Conservation (phyloP, 352 stramenopile species). For the Globisporangium alternatum region DNA sequence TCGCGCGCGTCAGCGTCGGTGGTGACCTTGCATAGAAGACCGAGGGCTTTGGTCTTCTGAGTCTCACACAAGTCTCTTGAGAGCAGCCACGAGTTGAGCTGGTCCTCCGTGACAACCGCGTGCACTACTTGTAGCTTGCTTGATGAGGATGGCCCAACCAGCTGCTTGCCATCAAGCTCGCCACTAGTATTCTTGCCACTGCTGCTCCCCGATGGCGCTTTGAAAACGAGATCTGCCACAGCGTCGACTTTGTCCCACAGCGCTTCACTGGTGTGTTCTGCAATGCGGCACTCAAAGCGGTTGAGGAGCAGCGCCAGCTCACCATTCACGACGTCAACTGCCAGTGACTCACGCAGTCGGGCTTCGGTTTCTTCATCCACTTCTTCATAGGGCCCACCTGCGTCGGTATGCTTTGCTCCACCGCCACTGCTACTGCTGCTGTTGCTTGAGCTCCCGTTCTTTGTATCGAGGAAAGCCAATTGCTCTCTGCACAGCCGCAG, state of each 20-base stretch:
- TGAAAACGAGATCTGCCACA: background rate
- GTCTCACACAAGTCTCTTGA: constrained; percentile 11
- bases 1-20: constrained; percentile 29
- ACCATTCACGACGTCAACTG: background rate
- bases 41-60: constrained; percentile 8
- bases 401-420: background rate
- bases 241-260: constrained; percentile 14
- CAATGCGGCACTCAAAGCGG: constrained; percentile 32
- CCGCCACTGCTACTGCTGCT: background rate
- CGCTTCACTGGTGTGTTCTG: constrained; percentile 26
- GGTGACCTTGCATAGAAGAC: constrained; percentile 19
- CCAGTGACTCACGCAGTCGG: constrained; percentile 8
- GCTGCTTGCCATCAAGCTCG: background rate
- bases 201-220: background rate
- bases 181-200: background rate
- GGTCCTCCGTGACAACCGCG: constrained; percentile 9
- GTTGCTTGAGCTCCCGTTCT: background rate
- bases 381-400: background rate
- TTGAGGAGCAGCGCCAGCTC: constrained; percentile 30
- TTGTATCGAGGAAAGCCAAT: background rate
- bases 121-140: constrained; percentile 4
- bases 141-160: background rate
- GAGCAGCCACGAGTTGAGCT: constrained; percentile 23
- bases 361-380: constrained; percentile 7
- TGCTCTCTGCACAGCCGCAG: constrained; percentile 22